Evolutionary conservation across 148 eudicot genomes (phyloP).

Genomic region (Pouteria glomerata): DNA sequence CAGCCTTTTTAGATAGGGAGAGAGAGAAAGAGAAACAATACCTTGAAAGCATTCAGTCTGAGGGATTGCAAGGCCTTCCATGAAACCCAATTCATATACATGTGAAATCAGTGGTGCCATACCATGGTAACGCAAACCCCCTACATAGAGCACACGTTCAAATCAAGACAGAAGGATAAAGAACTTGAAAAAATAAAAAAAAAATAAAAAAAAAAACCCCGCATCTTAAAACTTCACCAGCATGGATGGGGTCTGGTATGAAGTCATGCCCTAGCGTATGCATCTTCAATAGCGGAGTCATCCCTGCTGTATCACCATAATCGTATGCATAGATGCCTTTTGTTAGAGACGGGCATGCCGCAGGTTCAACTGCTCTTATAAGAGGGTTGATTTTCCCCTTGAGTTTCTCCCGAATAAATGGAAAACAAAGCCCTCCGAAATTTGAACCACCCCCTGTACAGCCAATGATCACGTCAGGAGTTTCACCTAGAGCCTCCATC

Average conservation of each 20-base stretch:
- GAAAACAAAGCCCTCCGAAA: slow-evolving; percentile 84
- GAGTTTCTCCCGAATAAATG: slow-evolving; percentile 82
- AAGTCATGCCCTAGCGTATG: slow-evolving; percentile 97
- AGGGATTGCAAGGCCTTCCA: slow-evolving; percentile 86
- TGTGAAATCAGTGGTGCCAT: slow-evolving; percentile 97
- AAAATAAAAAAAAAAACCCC: not conserved
- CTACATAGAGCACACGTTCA: slow-evolving; percentile 24
- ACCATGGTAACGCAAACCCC: slow-evolving; percentile 94
- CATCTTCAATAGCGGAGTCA: slow-evolving; percentile 98
- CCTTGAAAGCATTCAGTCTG: slow-evolving; percentile 95
- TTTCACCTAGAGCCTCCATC: slow-evolving; percentile 87
- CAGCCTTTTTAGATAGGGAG: not conserved
- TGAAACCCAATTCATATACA: slow-evolving; percentile 75
- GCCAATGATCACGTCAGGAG: slow-evolving; percentile 89
- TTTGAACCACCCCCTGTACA: slow-evolving; percentile 98
- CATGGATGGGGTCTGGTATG: slow-evolving; percentile 96
- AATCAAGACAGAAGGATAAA: not conserved
- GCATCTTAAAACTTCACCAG: slow-evolving; percentile 39
- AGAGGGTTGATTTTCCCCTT: slow-evolving; percentile 77
- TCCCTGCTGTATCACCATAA: slow-evolving; percentile 90
- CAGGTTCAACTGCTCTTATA: slow-evolving; percentile 84
- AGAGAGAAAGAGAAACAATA: slow-evolving; percentile 3
- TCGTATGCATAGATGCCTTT: slow-evolving; percentile 93
- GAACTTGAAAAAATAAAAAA: not conserved
- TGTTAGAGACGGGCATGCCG: slow-evolving; percentile 90